Evolutionary conservation across 2,329 filamentous ascomycete species (phyloP).

Genomic region (Pestalotiopsis sp.): DNA sequence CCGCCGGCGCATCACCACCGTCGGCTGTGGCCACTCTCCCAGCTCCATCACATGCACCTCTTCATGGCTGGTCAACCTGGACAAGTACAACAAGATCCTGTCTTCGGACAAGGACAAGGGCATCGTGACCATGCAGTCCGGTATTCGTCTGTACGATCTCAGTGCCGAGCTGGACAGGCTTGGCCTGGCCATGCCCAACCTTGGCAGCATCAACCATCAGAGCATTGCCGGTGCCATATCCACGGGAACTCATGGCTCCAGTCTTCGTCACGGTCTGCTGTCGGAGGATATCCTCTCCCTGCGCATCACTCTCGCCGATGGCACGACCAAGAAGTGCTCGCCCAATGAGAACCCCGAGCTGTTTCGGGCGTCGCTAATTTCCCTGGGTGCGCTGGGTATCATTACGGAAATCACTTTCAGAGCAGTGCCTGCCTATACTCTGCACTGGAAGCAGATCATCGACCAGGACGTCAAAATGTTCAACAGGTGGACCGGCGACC

Average conservation of each 20-base stretch:
- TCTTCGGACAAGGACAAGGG: constrained; percentile 68
- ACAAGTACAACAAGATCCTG: constrained; percentile 76
- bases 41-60: constrained; percentile 91
- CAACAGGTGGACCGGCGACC: constrained; percentile 67
- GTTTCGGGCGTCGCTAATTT: constrained; percentile 86
- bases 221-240: constrained; percentile 90
- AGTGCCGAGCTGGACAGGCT: constrained; percentile 73
- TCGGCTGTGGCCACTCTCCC: constrained; percentile 92
- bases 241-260: constrained; percentile 92
- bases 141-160: constrained; percentile 79
- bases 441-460: constrained; percentile 84
- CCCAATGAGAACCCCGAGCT: constrained; percentile 73
- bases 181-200: constrained; percentile 84
- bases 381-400: constrained; percentile 87
- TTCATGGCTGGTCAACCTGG: constrained; percentile 92
- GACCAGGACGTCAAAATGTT: constrained; percentile 71
- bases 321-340: constrained; percentile 71
- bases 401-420: constrained; percentile 87
- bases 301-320: constrained; percentile 81
- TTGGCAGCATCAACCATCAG: constrained; percentile 95
- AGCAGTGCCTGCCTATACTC: constrained; percentile 78
- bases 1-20: constrained; percentile 78
- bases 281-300: constrained; percentile 77
- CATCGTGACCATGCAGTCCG: constrained; percentile 79
- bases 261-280: constrained; percentile 79